Conservation (phyloP, 2,329 filamentous ascomycete genomes). For the Penicillium fuscoglaucum region DNA sequence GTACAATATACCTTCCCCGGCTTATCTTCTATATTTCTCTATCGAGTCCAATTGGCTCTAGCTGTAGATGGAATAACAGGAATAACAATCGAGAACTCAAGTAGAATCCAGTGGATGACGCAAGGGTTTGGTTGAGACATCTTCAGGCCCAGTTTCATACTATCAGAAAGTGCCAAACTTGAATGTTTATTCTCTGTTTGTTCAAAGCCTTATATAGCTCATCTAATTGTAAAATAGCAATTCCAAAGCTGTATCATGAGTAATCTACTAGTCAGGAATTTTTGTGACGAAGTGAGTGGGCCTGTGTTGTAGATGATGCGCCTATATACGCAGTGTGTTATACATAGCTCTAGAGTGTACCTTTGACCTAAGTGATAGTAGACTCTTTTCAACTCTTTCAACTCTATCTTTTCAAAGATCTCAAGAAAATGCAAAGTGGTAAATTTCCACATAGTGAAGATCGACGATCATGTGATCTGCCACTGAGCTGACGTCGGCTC, state of each 20-base stretch:
- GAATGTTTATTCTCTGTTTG: background rate
- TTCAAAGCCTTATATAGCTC: too few species aligned
- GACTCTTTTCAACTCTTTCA: background rate
- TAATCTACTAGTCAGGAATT: too few species aligned
- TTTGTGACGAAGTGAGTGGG: background rate
- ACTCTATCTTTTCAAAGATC: too few species aligned
- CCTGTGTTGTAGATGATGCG: background rate
- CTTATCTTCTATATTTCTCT: background rate
- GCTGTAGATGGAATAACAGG: background rate
- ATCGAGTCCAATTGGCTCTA: background rate
- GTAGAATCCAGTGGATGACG: too few species aligned
- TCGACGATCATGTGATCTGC: constrained; percentile 2
- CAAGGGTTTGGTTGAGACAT: background rate
- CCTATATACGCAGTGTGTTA: background rate
- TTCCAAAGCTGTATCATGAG: background rate
- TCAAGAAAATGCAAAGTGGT: background rate
- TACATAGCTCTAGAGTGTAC: background rate
- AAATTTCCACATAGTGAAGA: background rate
- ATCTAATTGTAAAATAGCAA: background rate
- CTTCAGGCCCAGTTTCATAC: background rate
- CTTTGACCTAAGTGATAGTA: too few species aligned
- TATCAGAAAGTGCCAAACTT: background rate
- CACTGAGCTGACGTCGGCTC: constrained; percentile 5
- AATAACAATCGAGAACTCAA: too few species aligned
- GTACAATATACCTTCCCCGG: too few species aligned